Conservation (phyloP, 306 rosid species). For the Oemleria cerasiformis region DNA sequence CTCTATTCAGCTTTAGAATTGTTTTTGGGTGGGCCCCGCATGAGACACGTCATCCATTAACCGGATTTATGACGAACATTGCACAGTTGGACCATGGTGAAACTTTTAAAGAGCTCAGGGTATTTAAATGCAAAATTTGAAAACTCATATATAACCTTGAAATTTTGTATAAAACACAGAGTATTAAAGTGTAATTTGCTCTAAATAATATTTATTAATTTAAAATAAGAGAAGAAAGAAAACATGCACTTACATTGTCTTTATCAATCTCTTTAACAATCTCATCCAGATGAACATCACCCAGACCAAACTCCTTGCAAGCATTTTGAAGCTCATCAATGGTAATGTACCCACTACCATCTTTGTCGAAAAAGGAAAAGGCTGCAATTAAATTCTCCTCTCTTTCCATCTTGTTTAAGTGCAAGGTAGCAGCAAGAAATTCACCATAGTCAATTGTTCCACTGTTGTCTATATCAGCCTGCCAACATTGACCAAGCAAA, state of each 20-base stretch:
- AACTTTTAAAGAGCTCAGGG: no score
- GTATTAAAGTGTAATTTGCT: no score
- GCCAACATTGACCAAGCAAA: not conserved
- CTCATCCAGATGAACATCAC: slow-evolving; percentile 72
- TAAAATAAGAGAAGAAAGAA: not conserved
- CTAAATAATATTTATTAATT: not conserved
- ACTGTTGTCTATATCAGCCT: slow-evolving; percentile 89
- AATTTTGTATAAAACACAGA: no score
- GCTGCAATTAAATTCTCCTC: slow-evolving; percentile 88
- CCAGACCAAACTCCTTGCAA: slow-evolving; percentile 70
- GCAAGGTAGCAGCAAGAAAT: slow-evolving; percentile 90
- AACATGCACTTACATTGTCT: slow-evolving; percentile 59
- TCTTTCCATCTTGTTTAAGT: slow-evolving; percentile 84
- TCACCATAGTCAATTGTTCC: slow-evolving; percentile 91
- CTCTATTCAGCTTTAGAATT: no score
- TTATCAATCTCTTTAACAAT: slow-evolving; percentile 68
- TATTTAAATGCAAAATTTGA: no score
- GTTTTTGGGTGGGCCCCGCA: no score
- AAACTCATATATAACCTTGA: no score
- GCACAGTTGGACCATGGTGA: no score
- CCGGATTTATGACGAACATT: no score
- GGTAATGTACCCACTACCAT: slow-evolving; percentile 84
- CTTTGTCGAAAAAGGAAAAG: slow-evolving; percentile 82
- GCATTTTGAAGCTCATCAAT: slow-evolving; percentile 84
- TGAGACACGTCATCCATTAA: no score